Percentiles rank a stretch among this genome's conserved stretches.
Conservation (phyloP, 108 stramenopile genomes). For the Mediolabrus comicus region DNA sequence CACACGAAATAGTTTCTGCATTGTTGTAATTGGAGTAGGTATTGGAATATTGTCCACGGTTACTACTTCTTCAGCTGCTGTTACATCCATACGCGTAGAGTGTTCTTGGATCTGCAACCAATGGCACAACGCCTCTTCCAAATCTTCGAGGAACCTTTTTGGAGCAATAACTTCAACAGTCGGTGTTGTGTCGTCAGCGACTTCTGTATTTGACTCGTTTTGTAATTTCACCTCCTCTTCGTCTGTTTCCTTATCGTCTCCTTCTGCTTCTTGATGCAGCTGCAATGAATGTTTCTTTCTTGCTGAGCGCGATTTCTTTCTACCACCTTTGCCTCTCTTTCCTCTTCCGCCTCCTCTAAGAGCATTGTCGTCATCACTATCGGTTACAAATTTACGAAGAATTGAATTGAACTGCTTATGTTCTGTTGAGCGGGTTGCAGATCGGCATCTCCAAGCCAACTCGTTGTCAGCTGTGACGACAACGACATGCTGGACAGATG, state of each 20-base stretch:
- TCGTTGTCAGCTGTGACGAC: slow-evolving; percentile 70
- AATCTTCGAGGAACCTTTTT: slow-evolving; percentile 33
- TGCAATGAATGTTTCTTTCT: slow-evolving; percentile 1
- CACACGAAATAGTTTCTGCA: slow-evolving; percentile 11
- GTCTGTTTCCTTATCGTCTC: slow-evolving; percentile 7
- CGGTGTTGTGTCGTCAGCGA: not conserved
- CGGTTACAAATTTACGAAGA: slow-evolving; percentile 1
- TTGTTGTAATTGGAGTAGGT: slow-evolving; percentile 9
- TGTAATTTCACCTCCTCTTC: not conserved
- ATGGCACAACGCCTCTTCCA: slow-evolving; percentile 17
- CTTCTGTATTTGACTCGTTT: not conserved
- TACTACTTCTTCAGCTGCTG: not conserved
- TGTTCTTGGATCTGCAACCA: slow-evolving; percentile 18
- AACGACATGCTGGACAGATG: slow-evolving; percentile 24
- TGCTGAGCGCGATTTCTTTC: slow-evolving; percentile 17
- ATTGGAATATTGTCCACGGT: slow-evolving; percentile 1
- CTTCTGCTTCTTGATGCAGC: not conserved
- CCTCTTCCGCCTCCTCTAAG: slow-evolving; percentile 8
- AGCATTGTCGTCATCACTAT: not conserved
- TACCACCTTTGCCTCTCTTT: not conserved
- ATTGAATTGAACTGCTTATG: slow-evolving; percentile 1
- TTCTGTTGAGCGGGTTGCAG: slow-evolving; percentile 10
- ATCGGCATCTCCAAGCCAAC: slow-evolving; percentile 32
- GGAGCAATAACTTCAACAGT: slow-evolving; percentile 30
- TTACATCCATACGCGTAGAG: not conserved